Conservation (phyloP, 768 basidiomycete species). For the Pisolithus microcarpus region DNA sequence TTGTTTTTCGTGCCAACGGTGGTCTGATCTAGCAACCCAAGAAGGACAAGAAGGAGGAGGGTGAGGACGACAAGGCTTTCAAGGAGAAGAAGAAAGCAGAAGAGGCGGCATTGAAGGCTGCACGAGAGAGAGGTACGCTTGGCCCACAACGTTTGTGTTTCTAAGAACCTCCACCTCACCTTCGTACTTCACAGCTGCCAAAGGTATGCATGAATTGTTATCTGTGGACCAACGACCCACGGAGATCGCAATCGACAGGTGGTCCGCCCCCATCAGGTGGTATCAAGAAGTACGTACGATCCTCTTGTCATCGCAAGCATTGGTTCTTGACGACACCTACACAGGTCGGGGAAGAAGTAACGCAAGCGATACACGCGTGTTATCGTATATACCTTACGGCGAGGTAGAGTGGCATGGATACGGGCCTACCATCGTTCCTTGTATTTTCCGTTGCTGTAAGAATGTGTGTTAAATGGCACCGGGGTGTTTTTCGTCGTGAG, state of each 20-base stretch:
- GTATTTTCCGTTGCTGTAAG: no score
- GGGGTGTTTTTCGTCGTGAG: no score
- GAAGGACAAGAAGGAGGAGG: constrained; percentile 69
- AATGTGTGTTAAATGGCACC: no score
- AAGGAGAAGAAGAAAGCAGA: constrained; percentile 75
- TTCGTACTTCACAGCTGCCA: constrained; percentile 12
- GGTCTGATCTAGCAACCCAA: constrained; percentile 56
- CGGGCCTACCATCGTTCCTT: neutral
- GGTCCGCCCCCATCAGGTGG: constrained; percentile 59
- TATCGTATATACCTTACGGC: neutral
- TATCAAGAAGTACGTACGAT: constrained; percentile 73
- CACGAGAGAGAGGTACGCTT: constrained; percentile 60
- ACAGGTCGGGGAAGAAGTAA: constrained; percentile 69
- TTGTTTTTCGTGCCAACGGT: neutral
- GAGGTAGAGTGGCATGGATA: neutral
- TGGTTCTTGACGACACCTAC: constrained; percentile 3
- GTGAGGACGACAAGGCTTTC: constrained; percentile 65
- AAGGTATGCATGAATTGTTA: constrained; percentile 18
- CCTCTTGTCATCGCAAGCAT: neutral
- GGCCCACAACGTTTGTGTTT: neutral
- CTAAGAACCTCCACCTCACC: constrained; percentile 1
- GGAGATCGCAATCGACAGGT: constrained; percentile 31
- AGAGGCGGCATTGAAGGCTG: constrained; percentile 62
- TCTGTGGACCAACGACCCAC: constrained; percentile 5
- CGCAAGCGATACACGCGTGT: neutral